These are phyloP conservation scores for Mariannaea sp. DNA, from an alignment of 2,329 filamentous ascomycete species.

Conservation along the genomic window DNA sequence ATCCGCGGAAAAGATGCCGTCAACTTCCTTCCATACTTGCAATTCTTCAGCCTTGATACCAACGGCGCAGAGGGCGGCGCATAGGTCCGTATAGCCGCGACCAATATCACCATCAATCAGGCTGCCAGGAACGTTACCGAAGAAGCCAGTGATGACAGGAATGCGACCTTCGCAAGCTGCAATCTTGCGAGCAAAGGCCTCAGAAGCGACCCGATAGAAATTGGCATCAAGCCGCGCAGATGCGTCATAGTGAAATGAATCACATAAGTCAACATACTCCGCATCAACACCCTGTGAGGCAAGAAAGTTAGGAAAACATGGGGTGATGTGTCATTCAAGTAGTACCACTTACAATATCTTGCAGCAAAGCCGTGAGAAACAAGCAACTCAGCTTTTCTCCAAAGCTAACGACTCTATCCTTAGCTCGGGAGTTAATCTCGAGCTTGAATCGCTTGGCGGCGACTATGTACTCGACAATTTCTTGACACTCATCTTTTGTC, in stretches of 20 bases:
- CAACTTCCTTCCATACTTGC: conserved; percentile 99
- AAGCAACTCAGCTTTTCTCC: conserved; percentile 95
- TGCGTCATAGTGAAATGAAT: conserved; percentile 73
- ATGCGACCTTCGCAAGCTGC: conserved; percentile 68
- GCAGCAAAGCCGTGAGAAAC: conserved; percentile 84
- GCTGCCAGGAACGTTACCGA: conserved; percentile 89
- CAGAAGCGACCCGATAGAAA: conserved; percentile 72
- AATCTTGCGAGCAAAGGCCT: conserved; percentile 67
- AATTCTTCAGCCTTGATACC: conserved; percentile 85
- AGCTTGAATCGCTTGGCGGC: conserved; percentile 69
- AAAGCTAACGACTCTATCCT: conserved; percentile 89
- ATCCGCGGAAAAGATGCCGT: conserved; percentile 87
- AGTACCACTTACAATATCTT: conserved; percentile 62
- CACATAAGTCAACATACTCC: conserved; percentile 87
- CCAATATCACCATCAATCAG: conserved; percentile 88
- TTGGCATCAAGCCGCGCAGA: conserved; percentile 63
- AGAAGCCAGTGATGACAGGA: conserved; percentile 89
- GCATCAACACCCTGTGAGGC: conserved; percentile 70
- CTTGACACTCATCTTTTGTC: conserved; percentile 79
- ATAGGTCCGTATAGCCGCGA: conserved; percentile 94
- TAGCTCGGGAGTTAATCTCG: conserved; percentile 77
- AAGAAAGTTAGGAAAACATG: conserved; percentile 27
- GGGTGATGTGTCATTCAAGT: conserved; percentile 25
- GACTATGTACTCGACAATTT: conserved; percentile 74
- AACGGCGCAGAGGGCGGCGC: conserved; percentile 88